phyloP scores from a whole-genome alignment of 1,139 yeast genomes.

The Diutina scorzettiae region DNA sequence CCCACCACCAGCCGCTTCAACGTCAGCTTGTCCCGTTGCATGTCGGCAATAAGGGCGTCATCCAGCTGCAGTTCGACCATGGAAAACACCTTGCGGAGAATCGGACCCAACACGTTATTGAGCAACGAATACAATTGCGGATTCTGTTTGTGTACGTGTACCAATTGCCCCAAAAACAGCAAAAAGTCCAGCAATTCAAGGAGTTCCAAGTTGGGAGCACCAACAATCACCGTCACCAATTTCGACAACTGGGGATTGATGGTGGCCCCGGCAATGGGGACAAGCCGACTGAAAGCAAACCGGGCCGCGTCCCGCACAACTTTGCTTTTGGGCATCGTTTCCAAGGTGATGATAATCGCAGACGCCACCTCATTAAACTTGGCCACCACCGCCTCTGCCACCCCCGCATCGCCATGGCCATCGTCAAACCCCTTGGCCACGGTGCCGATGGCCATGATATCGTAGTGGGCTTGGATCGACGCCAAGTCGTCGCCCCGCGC shows the following conservation, averaged over 20 bases:
- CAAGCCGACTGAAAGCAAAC: conserved; percentile 76
- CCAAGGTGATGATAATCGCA: neutral
- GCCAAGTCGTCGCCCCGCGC: conserved; percentile 18
- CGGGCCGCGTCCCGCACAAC: conserved; percentile 72
- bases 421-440: conserved; percentile 71
- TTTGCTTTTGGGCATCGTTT: neutral
- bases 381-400: neutral
- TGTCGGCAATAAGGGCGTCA: conserved; percentile 33
- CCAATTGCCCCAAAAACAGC: conserved; percentile 78
- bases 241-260: conserved; percentile 54
- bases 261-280: conserved; percentile 46
- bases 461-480: conserved; percentile 70
- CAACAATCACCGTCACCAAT: conserved; percentile 60
- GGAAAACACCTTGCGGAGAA: conserved; percentile 52
- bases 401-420: neutral
- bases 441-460: conserved; percentile 81
- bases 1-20: conserved; percentile 62
- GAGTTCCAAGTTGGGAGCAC: conserved; percentile 48
- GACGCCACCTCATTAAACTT: conserved; percentile 3
- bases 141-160: conserved; percentile 62
- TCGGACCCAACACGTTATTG: conserved; percentile 61
- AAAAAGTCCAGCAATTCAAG: conserved; percentile 71
- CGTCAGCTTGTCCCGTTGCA: conserved; percentile 45
- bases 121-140: conserved; percentile 63
- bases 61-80: conserved; percentile 28